A percentile compares a stretch with the other conserved stretches of the same genome.
phyloP scores from a whole-genome alignment of 2,329 filamentous ascomycete genomes.

The Hypoxylon rubiginosum region DNA sequence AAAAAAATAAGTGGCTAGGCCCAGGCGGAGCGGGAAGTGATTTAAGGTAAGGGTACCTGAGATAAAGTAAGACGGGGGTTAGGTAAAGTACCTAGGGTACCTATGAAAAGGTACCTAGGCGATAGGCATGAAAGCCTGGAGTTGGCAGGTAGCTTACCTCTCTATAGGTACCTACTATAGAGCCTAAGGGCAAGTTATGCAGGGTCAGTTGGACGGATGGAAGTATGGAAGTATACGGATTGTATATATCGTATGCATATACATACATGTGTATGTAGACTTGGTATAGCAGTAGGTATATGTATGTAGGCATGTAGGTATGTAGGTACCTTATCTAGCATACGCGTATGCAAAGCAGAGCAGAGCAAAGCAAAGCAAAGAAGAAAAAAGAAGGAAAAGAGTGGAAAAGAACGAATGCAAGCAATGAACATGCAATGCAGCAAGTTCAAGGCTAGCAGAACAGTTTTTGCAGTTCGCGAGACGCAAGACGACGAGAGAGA shows the following conservation, averaged over 20 bases:
- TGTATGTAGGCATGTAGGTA: conserved; percentile 4
- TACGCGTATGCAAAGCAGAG: conserved; percentile 34
- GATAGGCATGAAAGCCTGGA: conserved; percentile 9
- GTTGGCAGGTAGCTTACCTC: background rate
- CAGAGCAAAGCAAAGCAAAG: conserved; percentile 13
- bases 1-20: conserved; percentile 40
- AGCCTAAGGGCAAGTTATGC: conserved; percentile 1
- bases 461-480: conserved; percentile 25
- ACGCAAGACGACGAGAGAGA: conserved; percentile 4
- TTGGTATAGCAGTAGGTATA: background rate
- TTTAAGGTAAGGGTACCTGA: conserved; percentile 44
- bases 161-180: background rate
- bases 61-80: conserved; percentile 36
- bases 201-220: conserved; percentile 1
- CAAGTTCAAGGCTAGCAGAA: conserved; percentile 10
- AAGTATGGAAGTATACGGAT: background rate
- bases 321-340: conserved; percentile 38
- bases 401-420: conserved; percentile 25
- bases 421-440: conserved; percentile 21
- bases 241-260: too few relatives aligned
- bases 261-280: conserved; percentile 2
- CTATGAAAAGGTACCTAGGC: conserved; percentile 2
- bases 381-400: conserved; percentile 26
- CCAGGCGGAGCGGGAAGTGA: conserved; percentile 45
- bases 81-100: conserved; percentile 6